These are phyloP conservation scores for Serendipita sp. DNA, from an alignment of 768 basidiomycete genomes.

Conservation along the genomic window DNA sequence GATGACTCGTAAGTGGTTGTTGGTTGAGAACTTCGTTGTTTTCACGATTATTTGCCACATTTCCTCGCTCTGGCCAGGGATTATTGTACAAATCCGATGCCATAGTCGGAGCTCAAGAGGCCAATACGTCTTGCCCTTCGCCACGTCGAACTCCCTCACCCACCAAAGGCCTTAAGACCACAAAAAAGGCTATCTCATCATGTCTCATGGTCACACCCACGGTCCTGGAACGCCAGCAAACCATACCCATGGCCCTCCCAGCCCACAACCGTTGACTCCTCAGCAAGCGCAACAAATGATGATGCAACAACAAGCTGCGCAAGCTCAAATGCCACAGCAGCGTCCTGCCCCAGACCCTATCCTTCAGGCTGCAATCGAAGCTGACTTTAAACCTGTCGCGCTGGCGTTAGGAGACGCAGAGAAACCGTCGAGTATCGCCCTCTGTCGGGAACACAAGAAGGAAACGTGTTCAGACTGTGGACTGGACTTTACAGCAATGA, in stretches of 20 bases:
- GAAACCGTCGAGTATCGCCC: conserved; percentile 26
- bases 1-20: neutral
- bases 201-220: conserved; percentile 54
- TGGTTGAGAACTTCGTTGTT: neutral
- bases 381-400: conserved; percentile 44
- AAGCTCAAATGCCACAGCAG: conserved; percentile 20
- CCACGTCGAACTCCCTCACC: neutral
- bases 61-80: neutral
- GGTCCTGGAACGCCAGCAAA: conserved; percentile 35
- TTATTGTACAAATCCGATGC: conserved; percentile 5
- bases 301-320: conserved; percentile 25
- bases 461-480: conserved; percentile 63
- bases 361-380: conserved; percentile 63
- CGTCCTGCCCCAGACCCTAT: conserved; percentile 46
- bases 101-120: neutral
- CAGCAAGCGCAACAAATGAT: conserved; percentile 9
- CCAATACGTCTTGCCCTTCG: neutral
- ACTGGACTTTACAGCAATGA: conserved; percentile 57
- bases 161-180: neutral
- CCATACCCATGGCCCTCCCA: conserved; percentile 31
- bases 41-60: neutral
- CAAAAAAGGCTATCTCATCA: conserved; percentile 14
- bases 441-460: conserved; percentile 50
- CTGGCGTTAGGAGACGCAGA: conserved; percentile 40
- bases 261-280: conserved; percentile 7